Conservation (phyloP, 208 protist species). For the Acanthamoeba quina region DNA sequence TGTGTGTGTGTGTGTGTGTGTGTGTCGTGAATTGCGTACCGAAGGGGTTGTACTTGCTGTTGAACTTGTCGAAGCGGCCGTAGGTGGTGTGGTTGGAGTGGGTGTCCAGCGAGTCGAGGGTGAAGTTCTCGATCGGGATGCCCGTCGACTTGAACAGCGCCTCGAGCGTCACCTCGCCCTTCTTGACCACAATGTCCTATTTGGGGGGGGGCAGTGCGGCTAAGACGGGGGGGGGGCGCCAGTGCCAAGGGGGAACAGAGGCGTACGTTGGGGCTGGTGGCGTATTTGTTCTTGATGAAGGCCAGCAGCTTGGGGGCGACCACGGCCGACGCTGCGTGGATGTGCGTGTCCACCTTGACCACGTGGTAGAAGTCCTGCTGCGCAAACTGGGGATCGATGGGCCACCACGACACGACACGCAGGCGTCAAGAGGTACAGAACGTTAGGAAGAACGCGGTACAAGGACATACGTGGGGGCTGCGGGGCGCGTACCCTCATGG, state of each 20-base stretch:
- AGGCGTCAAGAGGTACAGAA: background rate
- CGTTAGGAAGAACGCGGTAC: conserved; percentile 17
- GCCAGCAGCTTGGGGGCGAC: conserved; percentile 94
- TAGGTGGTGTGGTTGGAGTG: conserved; percentile 94
- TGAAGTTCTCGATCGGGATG: conserved; percentile 91
- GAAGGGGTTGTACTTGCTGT: conserved; percentile 97
- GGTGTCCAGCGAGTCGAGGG: conserved; percentile 96
- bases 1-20: too few species aligned
- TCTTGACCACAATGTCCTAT: conserved; percentile 95
- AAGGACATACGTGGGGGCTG: background rate
- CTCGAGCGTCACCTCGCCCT: conserved; percentile 86
- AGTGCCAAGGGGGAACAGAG: background rate
- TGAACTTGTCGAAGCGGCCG: conserved; percentile 99
- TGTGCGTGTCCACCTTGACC: conserved; percentile 97
- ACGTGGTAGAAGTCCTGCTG: conserved; percentile 97
- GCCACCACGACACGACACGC: background rate
- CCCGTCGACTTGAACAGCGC: conserved; percentile 87
- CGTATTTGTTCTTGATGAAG: conserved; percentile 96
- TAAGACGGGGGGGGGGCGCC: too few species aligned
- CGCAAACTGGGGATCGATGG: conserved; percentile 49
- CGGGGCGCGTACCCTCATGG: conserved; percentile 61
- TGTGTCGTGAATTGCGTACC: background rate
- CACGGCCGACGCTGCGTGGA: conserved; percentile 97
- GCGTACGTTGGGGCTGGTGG: conserved; percentile 85
- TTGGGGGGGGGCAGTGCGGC: too few species aligned